Percentiles rank a stretch among this genome's conserved stretches.
Evolutionary conservation across 805 yeast species (phyloP).

Genomic region (Blastobotrys muscicola): DNA sequence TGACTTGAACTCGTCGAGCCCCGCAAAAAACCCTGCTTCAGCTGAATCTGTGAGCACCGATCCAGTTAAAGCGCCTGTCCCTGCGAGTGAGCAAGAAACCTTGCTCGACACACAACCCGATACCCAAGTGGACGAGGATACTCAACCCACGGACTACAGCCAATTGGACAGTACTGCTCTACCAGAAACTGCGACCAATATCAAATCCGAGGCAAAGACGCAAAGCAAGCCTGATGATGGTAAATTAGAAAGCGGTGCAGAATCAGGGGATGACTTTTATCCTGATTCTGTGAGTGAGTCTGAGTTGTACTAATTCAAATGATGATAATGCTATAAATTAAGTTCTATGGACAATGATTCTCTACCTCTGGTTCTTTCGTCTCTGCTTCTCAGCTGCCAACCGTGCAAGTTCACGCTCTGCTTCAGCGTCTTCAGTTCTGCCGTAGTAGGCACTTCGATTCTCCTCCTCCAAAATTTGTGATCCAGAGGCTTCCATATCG

Average conservation of each 20-base stretch:
- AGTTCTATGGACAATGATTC: slow-evolving; percentile 22
- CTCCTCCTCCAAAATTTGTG: slow-evolving; percentile 81
- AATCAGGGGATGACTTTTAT: slow-evolving; percentile 7
- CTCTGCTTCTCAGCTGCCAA: slow-evolving; percentile 15
- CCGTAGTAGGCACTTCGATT: slow-evolving; percentile 58
- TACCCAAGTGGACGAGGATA: not conserved
- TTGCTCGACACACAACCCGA: not conserved
- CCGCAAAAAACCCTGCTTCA: no score
- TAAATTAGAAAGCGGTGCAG: slow-evolving; percentile 1
- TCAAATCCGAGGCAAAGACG: no score
- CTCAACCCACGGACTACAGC: not conserved
- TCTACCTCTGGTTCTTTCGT: slow-evolving; percentile 4
- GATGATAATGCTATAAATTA: slow-evolving; percentile 1
- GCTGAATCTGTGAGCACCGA: no score
- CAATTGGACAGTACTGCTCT: no score
- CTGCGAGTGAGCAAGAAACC: no score
- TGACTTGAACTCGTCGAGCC: no score
- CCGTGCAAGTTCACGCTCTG: slow-evolving; percentile 31
- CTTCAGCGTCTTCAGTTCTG: slow-evolving; percentile 63
- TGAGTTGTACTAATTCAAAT: slow-evolving; percentile 9
- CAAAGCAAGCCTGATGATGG: slow-evolving; percentile 1
- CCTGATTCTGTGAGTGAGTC: slow-evolving; percentile 21
- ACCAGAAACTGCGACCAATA: no score
- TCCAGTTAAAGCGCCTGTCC: no score
- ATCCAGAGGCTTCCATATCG: slow-evolving; percentile 92